These are phyloP conservation scores for Helotiales sp. DNA, from an alignment of 2,329 filamentous ascomycete species.

Conservation along the genomic window DNA sequence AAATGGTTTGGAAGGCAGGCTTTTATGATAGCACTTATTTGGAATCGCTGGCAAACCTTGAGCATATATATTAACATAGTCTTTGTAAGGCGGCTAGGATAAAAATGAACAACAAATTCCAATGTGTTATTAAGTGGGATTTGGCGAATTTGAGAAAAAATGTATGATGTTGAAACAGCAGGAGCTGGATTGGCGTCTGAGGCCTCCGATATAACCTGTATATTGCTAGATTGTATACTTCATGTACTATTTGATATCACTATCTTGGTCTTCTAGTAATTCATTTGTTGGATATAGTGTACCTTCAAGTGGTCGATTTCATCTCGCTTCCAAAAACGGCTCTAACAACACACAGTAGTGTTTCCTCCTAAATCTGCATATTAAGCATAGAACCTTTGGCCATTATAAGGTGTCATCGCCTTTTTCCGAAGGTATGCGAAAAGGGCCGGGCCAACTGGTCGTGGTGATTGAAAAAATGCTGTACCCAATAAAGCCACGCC, in stretches of 20 bases:
- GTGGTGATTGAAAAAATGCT: neutral
- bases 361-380: neutral
- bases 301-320: neutral
- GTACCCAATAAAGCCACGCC: too few species aligned
- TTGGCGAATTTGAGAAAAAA: neutral
- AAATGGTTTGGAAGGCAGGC: neutral
- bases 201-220: neutral
- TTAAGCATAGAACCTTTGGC: neutral
- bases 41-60: neutral
- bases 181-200: constrained; percentile 4
- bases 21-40: neutral
- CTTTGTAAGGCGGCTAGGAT: neutral
- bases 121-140: neutral
- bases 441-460: neutral
- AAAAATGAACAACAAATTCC: neutral
- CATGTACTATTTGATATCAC: constrained; percentile 1
- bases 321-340: neutral
- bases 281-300: neutral
- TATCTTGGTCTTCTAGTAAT: neutral
- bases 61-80: neutral
- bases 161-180: constrained; percentile 8
- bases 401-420: neutral
- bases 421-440: neutral
- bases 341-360: neutral
- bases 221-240: neutral